Evolutionary conservation across 345 rosid species (phyloP).

Genomic region (Eucalyptus grandis): DNA sequence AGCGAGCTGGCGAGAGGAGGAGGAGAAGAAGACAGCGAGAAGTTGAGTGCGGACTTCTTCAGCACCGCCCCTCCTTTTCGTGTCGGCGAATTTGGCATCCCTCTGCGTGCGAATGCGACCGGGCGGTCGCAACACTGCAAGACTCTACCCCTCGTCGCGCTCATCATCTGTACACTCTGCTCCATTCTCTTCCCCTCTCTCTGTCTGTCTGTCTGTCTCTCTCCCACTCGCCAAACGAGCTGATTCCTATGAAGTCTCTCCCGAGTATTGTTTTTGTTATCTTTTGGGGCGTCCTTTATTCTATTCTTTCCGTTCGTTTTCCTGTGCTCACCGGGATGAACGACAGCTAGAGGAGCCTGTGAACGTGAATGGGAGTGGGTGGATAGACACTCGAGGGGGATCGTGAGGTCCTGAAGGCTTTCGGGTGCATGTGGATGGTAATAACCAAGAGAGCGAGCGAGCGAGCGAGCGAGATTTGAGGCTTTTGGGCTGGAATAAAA

Average conservation of each 20-base stretch:
- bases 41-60: conserved; percentile 2
- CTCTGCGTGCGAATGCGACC: conserved; percentile 16
- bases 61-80: conserved; percentile 1
- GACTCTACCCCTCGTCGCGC: not conserved
- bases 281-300: not conserved
- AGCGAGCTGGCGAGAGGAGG: not conserved
- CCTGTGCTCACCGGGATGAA: not conserved
- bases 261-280: not conserved
- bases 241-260: not conserved
- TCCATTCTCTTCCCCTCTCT: not conserved
- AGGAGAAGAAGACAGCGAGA: not conserved
- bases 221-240: not conserved
- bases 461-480: not conserved
- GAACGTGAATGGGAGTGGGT: not conserved
- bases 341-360: not conserved
- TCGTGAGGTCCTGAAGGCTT: conserved; percentile 17
- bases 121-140: not conserved
- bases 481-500: not conserved
- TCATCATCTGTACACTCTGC: not conserved
- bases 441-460: not conserved
- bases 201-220: not conserved
- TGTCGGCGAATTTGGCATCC: conserved; percentile 17
- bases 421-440: conserved; percentile 22
- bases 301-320: not conserved
- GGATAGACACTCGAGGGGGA: conserved; percentile 1